phyloP scores from a whole-genome alignment of 2,329 filamentous ascomycete species.

The Apiospora hydei region DNA sequence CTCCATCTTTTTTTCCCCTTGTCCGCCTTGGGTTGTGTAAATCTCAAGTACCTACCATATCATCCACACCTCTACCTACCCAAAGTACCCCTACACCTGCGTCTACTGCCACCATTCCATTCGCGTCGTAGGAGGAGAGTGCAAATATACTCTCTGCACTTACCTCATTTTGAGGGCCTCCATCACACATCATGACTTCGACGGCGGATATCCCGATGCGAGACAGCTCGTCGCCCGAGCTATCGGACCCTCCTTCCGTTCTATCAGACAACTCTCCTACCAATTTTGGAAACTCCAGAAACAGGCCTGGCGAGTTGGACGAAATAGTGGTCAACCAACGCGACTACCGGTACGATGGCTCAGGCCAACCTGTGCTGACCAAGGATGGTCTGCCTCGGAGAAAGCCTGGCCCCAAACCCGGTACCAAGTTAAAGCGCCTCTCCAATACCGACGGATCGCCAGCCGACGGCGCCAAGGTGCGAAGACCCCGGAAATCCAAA shows the following conservation, averaged over 20 bases:
- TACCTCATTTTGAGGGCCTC: slow-evolving; percentile 10
- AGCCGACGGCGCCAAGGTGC: slow-evolving; percentile 50
- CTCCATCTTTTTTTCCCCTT: background rate
- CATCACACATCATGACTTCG: slow-evolving; percentile 29
- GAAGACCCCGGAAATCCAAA: slow-evolving; percentile 62
- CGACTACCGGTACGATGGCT: slow-evolving; percentile 41
- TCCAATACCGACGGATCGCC: slow-evolving; percentile 47
- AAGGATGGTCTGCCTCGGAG: slow-evolving; percentile 66
- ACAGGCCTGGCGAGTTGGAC: slow-evolving; percentile 37
- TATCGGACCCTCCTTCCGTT: slow-evolving; percentile 44
- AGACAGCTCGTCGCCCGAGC: slow-evolving; percentile 43
- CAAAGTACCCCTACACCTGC: background rate
- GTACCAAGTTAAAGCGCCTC: slow-evolving; percentile 58
- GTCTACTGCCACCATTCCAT: background rate
- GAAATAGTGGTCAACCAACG: slow-evolving; percentile 43
- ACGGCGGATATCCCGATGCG: slow-evolving; percentile 36
- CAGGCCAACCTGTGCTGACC: slow-evolving; percentile 54
- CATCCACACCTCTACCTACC: background rate
- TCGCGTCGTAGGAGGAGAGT: background rate
- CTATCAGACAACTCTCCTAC: slow-evolving; percentile 41
- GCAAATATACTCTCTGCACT: background rate
- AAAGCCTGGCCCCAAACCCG: slow-evolving; percentile 72
- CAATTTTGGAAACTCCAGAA: slow-evolving; percentile 31
- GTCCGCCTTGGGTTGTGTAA: background rate
- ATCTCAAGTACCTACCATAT: background rate